A percentile compares a stretch with the other conserved stretches of the same genome.
phyloP scores from a whole-genome alignment of 2,329 filamentous ascomycete species.

The Claviceps maximensis region DNA sequence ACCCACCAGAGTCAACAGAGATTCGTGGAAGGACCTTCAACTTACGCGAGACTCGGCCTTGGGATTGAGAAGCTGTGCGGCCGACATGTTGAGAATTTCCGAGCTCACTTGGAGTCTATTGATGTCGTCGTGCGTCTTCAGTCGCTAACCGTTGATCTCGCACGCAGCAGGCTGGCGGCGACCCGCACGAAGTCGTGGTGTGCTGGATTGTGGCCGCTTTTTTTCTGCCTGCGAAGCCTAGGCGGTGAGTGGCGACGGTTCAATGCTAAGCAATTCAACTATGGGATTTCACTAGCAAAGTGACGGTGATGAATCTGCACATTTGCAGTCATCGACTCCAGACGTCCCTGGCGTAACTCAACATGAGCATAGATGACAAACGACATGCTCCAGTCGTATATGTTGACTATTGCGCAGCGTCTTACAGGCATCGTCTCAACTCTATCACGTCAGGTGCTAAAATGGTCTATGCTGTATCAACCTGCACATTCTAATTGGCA shows the following conservation, averaged over 20 bases:
- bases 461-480: too few relatives aligned
- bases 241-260: constrained; percentile 14
- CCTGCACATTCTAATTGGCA: too few relatives aligned
- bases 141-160: constrained; percentile 13
- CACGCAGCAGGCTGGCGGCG: constrained; percentile 18
- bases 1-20: background rate
- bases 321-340: too few relatives aligned
- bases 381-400: too few relatives aligned
- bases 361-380: too few relatives aligned
- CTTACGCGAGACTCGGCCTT: constrained; percentile 95
- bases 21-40: constrained; percentile 9
- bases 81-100: constrained; percentile 56
- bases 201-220: constrained; percentile 16
- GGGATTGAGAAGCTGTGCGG: constrained; percentile 93
- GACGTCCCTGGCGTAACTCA: too few relatives aligned
- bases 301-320: too few relatives aligned
- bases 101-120: constrained; percentile 8
- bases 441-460: too few relatives aligned
- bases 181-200: constrained; percentile 16
- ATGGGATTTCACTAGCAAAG: too few relatives aligned
- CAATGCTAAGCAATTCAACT: too few relatives aligned
- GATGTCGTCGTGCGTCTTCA: constrained; percentile 7
- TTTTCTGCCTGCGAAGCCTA: constrained; percentile 20
- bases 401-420: too few relatives aligned
- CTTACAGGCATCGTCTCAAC: too few relatives aligned